phyloP scores from a whole-genome alignment of 2,329 filamentous ascomycete species.

The Colletotrichum echinochloae region DNA sequence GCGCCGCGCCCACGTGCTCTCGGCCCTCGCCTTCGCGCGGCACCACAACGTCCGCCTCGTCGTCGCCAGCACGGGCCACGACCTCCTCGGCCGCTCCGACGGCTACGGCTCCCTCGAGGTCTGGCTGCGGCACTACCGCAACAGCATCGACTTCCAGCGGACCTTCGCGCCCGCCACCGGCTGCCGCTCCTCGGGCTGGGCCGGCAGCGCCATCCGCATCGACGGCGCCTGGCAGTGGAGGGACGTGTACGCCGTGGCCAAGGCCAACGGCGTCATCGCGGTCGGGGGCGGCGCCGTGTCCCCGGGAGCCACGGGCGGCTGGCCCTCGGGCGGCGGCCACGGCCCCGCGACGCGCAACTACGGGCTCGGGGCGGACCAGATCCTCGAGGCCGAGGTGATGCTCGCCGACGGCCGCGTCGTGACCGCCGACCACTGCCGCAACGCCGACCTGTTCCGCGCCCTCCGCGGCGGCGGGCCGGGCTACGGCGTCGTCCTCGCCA shows the following conservation, averaged over 20 bases:
- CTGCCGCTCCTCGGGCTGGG: conserved; percentile 47
- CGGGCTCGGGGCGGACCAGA: conserved; percentile 58
- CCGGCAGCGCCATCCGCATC: conserved; percentile 50
- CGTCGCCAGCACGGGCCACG: conserved; percentile 58
- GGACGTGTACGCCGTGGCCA: conserved; percentile 50
- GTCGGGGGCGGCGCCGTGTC: conserved; percentile 49
- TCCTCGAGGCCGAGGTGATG: conserved; percentile 56
- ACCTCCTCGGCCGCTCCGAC: conserved; percentile 51
- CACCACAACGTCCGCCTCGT: conserved; percentile 53
- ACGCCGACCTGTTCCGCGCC: conserved; percentile 54
- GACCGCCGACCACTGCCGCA: conserved; percentile 49
- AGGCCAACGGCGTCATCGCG: conserved; percentile 48
- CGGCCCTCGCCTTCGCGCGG: conserved; percentile 35
- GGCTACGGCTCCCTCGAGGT: conserved; percentile 49
- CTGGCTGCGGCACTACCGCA: conserved; percentile 50
- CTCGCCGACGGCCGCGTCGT: conserved; percentile 52
- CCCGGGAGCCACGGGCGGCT: conserved; percentile 51
- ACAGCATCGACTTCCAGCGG: conserved; percentile 46
- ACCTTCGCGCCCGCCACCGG: conserved; percentile 42
- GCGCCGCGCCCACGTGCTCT: conserved; percentile 35
- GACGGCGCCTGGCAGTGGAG: conserved; percentile 50
- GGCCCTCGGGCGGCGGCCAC: conserved; percentile 56
- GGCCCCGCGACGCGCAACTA: conserved; percentile 53
- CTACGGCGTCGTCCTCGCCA: conserved; percentile 66
- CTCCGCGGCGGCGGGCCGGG: conserved; percentile 53